Percentiles rank a stretch among this genome's conserved stretches.
These are phyloP conservation scores for Penicillium dipodomyicola DNA, from an alignment of 495 filamentous ascomycete genomes.

Conservation along the genomic window DNA sequence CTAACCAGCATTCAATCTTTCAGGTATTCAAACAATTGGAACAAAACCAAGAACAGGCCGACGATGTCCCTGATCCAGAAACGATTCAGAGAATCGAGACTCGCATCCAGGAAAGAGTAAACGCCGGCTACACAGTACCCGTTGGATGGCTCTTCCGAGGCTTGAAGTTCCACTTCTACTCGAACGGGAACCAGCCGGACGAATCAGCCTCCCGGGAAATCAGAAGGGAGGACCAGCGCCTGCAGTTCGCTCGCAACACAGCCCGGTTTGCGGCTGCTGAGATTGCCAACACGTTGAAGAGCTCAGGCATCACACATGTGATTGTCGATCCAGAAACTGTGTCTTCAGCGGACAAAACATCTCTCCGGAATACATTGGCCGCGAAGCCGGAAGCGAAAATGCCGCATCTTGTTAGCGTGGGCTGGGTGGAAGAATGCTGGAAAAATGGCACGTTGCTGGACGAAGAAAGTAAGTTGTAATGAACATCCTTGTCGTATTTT, in stretches of 20 bases:
- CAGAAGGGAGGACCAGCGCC: slow-evolving; percentile 12
- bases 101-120: slow-evolving; percentile 49
- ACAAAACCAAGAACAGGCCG: slow-evolving; percentile 26
- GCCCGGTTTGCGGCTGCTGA: slow-evolving; percentile 64
- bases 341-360: slow-evolving; percentile 20
- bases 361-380: slow-evolving; percentile 32
- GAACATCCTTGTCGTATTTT: not conserved
- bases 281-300: slow-evolving; percentile 21
- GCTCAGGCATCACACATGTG: slow-evolving; percentile 34
- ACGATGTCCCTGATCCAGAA: slow-evolving; percentile 22
- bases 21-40: slow-evolving; percentile 51
- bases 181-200: slow-evolving; percentile 9
- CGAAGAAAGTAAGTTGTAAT: slow-evolving; percentile 57
- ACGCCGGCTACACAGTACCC: slow-evolving; percentile 39
- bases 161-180: slow-evolving; percentile 53
- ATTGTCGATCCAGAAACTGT: slow-evolving; percentile 27
- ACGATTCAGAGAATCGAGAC: slow-evolving; percentile 56
- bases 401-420: slow-evolving; percentile 66
- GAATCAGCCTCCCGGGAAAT: not conserved
- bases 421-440: slow-evolving; percentile 83
- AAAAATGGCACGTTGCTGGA: slow-evolving; percentile 73
- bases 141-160: slow-evolving; percentile 67
- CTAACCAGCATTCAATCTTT: not conserved
- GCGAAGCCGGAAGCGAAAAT: slow-evolving; percentile 40
- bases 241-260: slow-evolving; percentile 41